Base-by-base conservation (phyloP, 345 rosid species). In the Clarkia xantiana region DNA sequence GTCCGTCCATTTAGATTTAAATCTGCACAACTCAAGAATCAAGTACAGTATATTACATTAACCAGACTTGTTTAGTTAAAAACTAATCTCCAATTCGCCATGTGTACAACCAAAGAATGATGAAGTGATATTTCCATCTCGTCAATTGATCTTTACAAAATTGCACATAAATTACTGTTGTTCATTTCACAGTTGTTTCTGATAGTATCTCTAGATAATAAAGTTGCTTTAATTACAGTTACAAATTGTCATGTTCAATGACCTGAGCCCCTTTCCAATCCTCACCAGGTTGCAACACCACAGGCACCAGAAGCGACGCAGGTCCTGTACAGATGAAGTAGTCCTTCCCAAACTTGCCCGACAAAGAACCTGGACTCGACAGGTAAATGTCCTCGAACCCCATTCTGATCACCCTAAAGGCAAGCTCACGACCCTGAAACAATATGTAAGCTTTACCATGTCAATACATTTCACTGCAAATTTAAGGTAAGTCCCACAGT, bases 241-340 rank as follows among this genome's bases (percentile, higher is more conserved):
- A 90, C 82, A 90, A 65, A 62, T 85, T 85, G 61, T 90, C 95
- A 51, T 89, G 95, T 63, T 89, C 94, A 45, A 85, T 85, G 44
- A 89, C 81, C 62, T 73, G 84, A 40, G 95, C 94, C 41, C 97
- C 97, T 66, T 69, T 85, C 94, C 95, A 82, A 1, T 61, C 56
- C 54, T 76, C 84, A 14, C 82, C 88, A 2, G 91, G 77, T 14
- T 72, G 61, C 7, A 85, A 56, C 25, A 70, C 73, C 18, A 69
- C 68, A 10, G 95, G 95, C 15, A 85, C 95, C 17, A 90, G 66
- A 76, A 81, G 71, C 14, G 95, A 66, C 14, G 79, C 81, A 17
- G 90, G 94, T 43, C 97, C 95, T 0, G 94, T 85, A 75, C 94
- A 82, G 58, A 77, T 64, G 53, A 82, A 85, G 54, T 80, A 64